phyloP scores from a whole-genome alignment of 1,139 yeast genomes.

The Kazachstania sp. region DNA sequence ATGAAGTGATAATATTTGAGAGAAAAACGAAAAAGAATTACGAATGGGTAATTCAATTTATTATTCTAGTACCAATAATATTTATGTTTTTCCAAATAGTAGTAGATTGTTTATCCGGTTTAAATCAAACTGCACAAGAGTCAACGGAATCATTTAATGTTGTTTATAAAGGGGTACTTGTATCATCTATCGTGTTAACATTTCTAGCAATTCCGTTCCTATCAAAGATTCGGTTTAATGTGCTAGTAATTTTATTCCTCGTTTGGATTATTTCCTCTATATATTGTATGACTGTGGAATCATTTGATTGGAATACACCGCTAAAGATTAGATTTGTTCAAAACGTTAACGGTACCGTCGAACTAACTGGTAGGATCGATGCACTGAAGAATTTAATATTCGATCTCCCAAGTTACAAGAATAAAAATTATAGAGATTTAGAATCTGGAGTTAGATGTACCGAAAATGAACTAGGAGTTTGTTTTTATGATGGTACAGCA shows the following conservation, averaged over 20 bases:
- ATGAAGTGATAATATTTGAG: too few species aligned
- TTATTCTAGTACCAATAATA: slow-evolving; percentile 56
- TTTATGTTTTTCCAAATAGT: slow-evolving; percentile 41
- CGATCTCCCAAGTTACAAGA: slow-evolving; percentile 59
- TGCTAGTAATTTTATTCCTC: slow-evolving; percentile 36
- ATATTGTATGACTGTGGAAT: slow-evolving; percentile 34
- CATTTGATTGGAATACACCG: slow-evolving; percentile 55
- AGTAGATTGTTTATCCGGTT: slow-evolving; percentile 49
- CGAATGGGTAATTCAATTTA: slow-evolving; percentile 74
- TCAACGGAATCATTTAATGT: slow-evolving; percentile 39
- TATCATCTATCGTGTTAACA: slow-evolving; percentile 38
- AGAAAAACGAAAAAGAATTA: slow-evolving; percentile 33
- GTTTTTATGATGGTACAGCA: slow-evolving; percentile 44
- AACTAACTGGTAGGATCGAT: slow-evolving; percentile 40
- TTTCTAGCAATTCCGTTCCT: slow-evolving; percentile 58
- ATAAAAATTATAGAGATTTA: slow-evolving; percentile 12
- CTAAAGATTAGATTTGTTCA: slow-evolving; percentile 64
- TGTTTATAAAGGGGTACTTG: slow-evolving; percentile 40
- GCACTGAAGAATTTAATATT: slow-evolving; percentile 34
- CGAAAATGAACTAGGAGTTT: slow-evolving; percentile 42
- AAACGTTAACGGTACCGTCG: slow-evolving; percentile 41
- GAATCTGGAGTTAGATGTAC: slow-evolving; percentile 33
- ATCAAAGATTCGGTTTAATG: slow-evolving; percentile 29
- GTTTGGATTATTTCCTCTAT: slow-evolving; percentile 35
- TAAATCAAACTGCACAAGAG: slow-evolving; percentile 66